These are phyloP conservation scores for Pseudopyricularia cyperi DNA, from an alignment of 2,329 filamentous ascomycete species.

Conservation along the genomic window DNA sequence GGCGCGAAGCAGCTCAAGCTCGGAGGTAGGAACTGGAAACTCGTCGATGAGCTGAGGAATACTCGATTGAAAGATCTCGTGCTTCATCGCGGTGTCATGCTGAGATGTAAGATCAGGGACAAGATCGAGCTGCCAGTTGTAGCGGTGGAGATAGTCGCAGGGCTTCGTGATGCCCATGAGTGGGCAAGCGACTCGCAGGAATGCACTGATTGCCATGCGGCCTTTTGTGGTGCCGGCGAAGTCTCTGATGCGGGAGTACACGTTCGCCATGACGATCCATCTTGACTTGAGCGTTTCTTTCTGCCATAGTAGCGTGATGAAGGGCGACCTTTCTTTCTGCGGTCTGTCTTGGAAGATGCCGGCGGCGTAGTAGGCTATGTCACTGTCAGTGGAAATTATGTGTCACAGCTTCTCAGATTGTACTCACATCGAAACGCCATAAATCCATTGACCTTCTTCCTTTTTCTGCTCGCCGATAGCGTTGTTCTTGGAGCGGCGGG, in stretches of 20 bases:
- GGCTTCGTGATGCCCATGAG: conserved; percentile 1
- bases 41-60: background rate
- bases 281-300: background rate
- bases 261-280: background rate
- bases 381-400: background rate
- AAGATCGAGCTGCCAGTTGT: background rate
- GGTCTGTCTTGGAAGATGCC: background rate
- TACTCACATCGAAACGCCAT: conserved; percentile 2
- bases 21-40: background rate
- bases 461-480: background rate
- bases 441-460: conserved; percentile 2
- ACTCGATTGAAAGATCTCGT: background rate
- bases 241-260: background rate
- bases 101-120: background rate
- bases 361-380: background rate
- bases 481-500: background rate
- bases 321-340: conserved; percentile 1
- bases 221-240: background rate
- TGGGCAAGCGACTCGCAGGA: background rate
- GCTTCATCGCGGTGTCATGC: too few species aligned
- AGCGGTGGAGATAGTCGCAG: background rate
- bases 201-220: background rate
- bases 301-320: conserved; percentile 1
- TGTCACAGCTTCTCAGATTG: background rate
- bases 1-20: conserved; percentile 1